Percentiles rank a stretch among this genome's conserved stretches.
Conservation (phyloP, 1,284 basidiomycete genomes). For the Takashimella tepidaria region DNA sequence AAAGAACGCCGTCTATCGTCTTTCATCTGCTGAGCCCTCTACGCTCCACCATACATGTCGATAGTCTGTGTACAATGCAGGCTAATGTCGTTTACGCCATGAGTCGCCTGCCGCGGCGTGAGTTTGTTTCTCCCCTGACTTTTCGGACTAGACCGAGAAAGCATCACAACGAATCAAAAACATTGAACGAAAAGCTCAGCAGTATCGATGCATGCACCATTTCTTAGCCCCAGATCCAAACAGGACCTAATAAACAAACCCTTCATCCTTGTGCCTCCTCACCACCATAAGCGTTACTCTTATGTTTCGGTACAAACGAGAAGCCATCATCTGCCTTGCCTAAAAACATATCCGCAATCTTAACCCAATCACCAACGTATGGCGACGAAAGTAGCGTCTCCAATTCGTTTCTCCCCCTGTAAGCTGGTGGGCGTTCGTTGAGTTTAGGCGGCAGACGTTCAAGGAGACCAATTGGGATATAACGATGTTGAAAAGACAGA, state of each 20-base stretch:
- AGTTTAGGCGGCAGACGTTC: slow-evolving; percentile 74
- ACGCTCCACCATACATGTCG: too few species aligned
- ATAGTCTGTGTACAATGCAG: too few species aligned
- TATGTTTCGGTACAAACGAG: slow-evolving; percentile 69
- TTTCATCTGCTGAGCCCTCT: neutral
- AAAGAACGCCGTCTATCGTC: neutral
- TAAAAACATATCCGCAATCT: slow-evolving; percentile 89
- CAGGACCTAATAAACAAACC: neutral
- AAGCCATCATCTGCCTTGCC: slow-evolving; percentile 64
- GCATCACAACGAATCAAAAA: neutral
- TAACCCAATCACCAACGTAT: slow-evolving; percentile 87
- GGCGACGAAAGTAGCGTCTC: slow-evolving; percentile 79
- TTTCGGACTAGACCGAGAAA: neutral
- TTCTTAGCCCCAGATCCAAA: neutral
- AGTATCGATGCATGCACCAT: neutral
- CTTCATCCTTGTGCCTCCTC: slow-evolving; percentile 54
- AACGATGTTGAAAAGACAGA: slow-evolving; percentile 90
- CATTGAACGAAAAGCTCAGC: neutral
- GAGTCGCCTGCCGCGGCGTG: too few species aligned
- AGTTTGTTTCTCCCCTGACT: too few species aligned
- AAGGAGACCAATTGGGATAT: slow-evolving; percentile 88
- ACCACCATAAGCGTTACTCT: slow-evolving; percentile 59
- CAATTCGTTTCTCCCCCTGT: slow-evolving; percentile 77
- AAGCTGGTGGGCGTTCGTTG: slow-evolving; percentile 86
- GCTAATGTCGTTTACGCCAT: too few species aligned